Percentiles rank a stretch among this genome's conserved stretches.
phyloP scores from a whole-genome alignment of 306 rosid genomes.

The Vigna unguiculata region DNA sequence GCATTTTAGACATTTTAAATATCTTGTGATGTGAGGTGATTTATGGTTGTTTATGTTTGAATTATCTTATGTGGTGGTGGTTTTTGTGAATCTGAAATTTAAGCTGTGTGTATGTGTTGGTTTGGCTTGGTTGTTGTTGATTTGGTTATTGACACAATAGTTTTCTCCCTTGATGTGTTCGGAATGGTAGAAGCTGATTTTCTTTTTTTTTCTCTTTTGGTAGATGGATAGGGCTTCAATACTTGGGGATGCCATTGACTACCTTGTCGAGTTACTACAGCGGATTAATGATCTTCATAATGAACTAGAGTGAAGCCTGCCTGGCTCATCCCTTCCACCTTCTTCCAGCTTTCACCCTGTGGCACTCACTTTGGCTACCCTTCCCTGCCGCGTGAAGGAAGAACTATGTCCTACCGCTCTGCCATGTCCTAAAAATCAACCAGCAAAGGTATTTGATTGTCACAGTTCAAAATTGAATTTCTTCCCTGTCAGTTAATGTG shows the following conservation, averaged over 20 bases:
- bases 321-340: constrained; percentile 60
- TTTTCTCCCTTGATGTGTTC: constrained; percentile 1
- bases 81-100: constrained; percentile 2
- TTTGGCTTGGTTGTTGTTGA: constrained; percentile 1
- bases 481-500: neutral
- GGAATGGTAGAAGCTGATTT: constrained; percentile 14
- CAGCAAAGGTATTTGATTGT: constrained; percentile 66
- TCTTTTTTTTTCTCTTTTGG: constrained; percentile 20
- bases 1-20: neutral
- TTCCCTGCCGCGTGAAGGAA: constrained; percentile 74
- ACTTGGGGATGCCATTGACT: constrained; percentile 90
- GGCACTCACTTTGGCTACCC: constrained; percentile 67
- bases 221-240: constrained; percentile 97
- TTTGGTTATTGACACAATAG: neutral
- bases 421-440: constrained; percentile 67
- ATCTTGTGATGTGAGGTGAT: constrained; percentile 4
- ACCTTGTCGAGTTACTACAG: constrained; percentile 81
- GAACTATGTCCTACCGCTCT: constrained; percentile 70
- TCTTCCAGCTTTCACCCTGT: constrained; percentile 67
- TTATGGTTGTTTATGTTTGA: constrained; percentile 1
- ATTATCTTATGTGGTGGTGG: neutral
- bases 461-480: neutral
- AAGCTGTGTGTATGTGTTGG: neutral
- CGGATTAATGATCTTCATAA: constrained; percentile 75
- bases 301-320: constrained; percentile 67